Percentiles rank a stretch among this genome's conserved stretches.
phyloP scores from a whole-genome alignment of 306 rosid genomes.

The Mucuna pruriens region DNA sequence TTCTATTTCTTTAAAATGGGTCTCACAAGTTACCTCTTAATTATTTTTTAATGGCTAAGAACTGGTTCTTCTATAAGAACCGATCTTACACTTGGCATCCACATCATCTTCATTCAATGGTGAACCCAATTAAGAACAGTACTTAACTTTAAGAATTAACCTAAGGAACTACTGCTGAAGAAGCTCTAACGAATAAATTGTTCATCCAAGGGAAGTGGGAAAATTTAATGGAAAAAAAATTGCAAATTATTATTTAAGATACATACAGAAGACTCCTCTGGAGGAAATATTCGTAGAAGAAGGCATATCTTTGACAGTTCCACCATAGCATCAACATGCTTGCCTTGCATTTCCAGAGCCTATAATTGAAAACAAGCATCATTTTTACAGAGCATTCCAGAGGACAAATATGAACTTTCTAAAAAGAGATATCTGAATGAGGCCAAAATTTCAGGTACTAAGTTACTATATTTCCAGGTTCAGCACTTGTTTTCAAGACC shows the following conservation, averaged over 20 bases:
- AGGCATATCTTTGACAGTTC: slow-evolving; percentile 89
- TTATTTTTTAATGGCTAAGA: background rate
- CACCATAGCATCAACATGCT: slow-evolving; percentile 63
- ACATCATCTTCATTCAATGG: background rate
- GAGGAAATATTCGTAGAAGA: slow-evolving; percentile 77
- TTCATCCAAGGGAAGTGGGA: slow-evolving; percentile 6
- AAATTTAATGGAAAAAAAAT: background rate
- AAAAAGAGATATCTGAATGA: background rate
- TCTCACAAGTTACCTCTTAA: background rate
- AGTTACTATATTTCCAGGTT: slow-evolving; percentile 27
- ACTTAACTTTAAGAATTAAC: background rate
- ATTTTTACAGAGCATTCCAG: slow-evolving; percentile 24
- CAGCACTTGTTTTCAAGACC: slow-evolving; percentile 9
- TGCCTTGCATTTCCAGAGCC: slow-evolving; percentile 93
- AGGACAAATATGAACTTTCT: background rate
- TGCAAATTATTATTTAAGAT: slow-evolving; percentile 26
- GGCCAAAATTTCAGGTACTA: slow-evolving; percentile 16
- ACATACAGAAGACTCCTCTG: slow-evolving; percentile 86
- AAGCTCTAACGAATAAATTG: background rate
- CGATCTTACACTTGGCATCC: too few relatives aligned
- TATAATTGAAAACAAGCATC: slow-evolving; percentile 39
- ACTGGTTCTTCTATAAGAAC: background rate
- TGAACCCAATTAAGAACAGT: background rate
- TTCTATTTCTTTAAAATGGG: background rate
- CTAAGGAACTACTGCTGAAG: background rate